Percentiles rank a stretch among this genome's conserved stretches.
phyloP scores from a whole-genome alignment of 257 asterid genomes.

The Vinca minor region DNA sequence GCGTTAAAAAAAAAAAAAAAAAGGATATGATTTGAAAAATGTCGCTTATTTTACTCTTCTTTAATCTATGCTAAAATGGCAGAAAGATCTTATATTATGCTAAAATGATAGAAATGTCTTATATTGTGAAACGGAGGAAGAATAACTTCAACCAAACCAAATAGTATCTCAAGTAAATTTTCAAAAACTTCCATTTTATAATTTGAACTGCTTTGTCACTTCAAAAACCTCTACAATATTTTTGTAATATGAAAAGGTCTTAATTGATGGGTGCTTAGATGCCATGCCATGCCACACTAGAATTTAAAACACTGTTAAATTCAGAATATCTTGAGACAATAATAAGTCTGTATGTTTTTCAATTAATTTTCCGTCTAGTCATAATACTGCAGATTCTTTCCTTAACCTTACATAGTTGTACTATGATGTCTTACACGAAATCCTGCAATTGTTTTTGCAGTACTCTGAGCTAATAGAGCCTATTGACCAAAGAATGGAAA shows the following conservation, averaged over 20 bases:
- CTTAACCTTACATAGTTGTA: background rate
- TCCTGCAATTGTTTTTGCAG: slow-evolving; percentile 40
- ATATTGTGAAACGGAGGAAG: too few species aligned
- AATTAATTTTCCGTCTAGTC: background rate
- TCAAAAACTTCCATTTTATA: background rate
- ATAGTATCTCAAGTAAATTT: background rate
- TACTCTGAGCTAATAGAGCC: slow-evolving; percentile 63
- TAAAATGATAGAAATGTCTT: too few species aligned
- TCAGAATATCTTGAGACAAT: background rate
- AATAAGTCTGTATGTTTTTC: background rate
- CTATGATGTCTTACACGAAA: slow-evolving; percentile 8
- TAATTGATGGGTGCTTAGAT: background rate
- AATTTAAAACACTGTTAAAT: background rate
- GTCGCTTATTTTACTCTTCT: too few species aligned
- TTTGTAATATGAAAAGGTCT: background rate
- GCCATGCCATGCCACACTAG: background rate
- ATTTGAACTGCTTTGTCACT: background rate
- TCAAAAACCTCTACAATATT: background rate
- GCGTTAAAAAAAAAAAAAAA: too few species aligned
- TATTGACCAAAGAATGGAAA: slow-evolving; percentile 53
- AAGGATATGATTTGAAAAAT: too few species aligned
- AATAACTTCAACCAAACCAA: background rate
- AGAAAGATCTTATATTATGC: too few species aligned
- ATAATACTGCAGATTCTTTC: background rate
- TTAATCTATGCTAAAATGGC: too few species aligned